Evolutionary conservation across 192 early-diverging fungal species (phyloP).

Genomic region (Fimicolochytrium jonesii): DNA sequence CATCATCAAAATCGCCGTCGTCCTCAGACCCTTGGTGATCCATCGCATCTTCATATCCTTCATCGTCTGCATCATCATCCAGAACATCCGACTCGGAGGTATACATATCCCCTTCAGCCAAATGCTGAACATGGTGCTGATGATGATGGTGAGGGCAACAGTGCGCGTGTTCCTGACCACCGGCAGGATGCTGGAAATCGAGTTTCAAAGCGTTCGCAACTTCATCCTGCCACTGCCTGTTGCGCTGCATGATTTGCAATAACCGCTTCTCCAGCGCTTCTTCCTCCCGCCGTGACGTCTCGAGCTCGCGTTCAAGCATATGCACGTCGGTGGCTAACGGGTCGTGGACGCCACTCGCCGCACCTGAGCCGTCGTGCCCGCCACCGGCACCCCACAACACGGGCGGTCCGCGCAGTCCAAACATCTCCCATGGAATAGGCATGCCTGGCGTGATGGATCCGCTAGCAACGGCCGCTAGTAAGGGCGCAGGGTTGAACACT

Average conservation of each 20-base stretch:
- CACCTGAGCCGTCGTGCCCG: not conserved
- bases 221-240: constrained; percentile 14
- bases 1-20: no score
- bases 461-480: constrained; percentile 13
- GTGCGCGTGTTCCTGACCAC: no score
- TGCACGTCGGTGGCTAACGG: not conserved
- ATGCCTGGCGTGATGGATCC: constrained; percentile 16
- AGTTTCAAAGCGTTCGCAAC: constrained; percentile 15
- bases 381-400: not conserved
- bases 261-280: constrained; percentile 18
- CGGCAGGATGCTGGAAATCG: no score
- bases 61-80: no score
- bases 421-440: constrained; percentile 23
- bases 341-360: not conserved
- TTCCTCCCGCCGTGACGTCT: constrained; percentile 18
- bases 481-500: constrained; percentile 18
- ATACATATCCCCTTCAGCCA: no score
- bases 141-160: no score
- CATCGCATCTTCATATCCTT: no score
- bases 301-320: constrained; percentile 16
- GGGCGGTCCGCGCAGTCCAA: constrained; percentile 15
- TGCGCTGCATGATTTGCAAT: constrained; percentile 14
- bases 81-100: no score
- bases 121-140: no score
- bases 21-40: no score